Base-by-base conservation (phyloP, 768 basidiomycete genomes). In the Termitomyces sp. region DNA sequence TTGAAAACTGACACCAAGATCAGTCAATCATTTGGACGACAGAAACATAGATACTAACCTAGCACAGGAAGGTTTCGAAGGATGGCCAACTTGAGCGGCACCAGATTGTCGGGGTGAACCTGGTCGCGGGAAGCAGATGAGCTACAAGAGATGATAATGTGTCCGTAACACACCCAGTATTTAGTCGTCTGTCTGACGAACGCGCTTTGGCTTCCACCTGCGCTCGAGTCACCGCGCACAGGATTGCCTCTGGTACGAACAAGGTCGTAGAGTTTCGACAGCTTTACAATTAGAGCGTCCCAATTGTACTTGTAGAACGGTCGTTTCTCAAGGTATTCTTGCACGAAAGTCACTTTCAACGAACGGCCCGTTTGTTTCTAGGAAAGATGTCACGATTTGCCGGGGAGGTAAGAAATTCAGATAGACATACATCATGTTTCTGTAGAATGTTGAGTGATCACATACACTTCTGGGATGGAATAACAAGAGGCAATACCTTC, bases 151-250 rank as follows among this genome's bases (percentile, higher is more conserved):
- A 36, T 20, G 3, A 43, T 32, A 5, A 13, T 28, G 23, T 41
- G 36, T 26, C 12, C 36, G n/a, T n/a, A 18, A 66, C 72, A 54
- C 69, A 92, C 96, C 97, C 97, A 99, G 68, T 99, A 99, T 71
- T 99, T 99, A 12, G 97, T 98, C 36, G 97, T 99, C 73, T 97
- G 95, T 43, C 97, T 76, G n/a, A 98, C 92, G 68, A 99, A 99
- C 2, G 96, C 97, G 64, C 91, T 97, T 77, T 99, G 97, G 64
- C 75, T 90, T 1, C 96, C 95, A 32, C 97, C 97, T 1, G 97
- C 97, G 65, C 88, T 88, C 1, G 95, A 85, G 69, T 99, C 97
- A 26, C 97, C 97, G 58, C 89, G 84, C 2, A 93, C 88, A 10
- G 97, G 97, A 68, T 98, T 92, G 0, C 97, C 97, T 55, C 97